Evolutionary conservation across 371 early-diverging fungal genomes (phyloP).

Genomic region (Apophysomyces trapeziformis): DNA sequence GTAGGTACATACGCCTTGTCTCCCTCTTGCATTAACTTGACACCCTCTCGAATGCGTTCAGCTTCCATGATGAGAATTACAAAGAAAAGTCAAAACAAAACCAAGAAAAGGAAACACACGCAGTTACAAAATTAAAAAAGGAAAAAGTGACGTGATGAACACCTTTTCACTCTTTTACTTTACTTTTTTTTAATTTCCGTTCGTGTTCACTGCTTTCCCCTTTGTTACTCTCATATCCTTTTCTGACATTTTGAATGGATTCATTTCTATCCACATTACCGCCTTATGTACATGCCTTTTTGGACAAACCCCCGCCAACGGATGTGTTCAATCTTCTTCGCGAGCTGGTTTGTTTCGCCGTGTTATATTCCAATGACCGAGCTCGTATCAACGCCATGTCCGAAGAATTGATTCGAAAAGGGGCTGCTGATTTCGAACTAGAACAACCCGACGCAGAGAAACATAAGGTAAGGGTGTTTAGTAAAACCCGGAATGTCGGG

Average conservation of each 20-base stretch:
- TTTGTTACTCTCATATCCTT: too few relatives aligned
- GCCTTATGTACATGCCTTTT: slow-evolving; percentile 50
- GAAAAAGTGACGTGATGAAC: slow-evolving; percentile 3
- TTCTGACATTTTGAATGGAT: slow-evolving; percentile 34
- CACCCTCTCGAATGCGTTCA: slow-evolving; percentile 61
- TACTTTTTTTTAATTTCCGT: background rate
- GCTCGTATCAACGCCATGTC: slow-evolving; percentile 31
- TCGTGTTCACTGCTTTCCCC: too few relatives aligned
- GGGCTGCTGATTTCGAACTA: slow-evolving; percentile 17
- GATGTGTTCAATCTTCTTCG: slow-evolving; percentile 48
- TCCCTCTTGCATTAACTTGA: slow-evolving; percentile 68
- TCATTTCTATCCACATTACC: slow-evolving; percentile 52
- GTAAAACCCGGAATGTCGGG: too few relatives aligned
- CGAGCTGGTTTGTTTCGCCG: slow-evolving; percentile 55
- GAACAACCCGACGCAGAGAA: background rate
- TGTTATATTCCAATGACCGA: slow-evolving; percentile 53
- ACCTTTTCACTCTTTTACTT: background rate
- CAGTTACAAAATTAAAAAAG: background rate
- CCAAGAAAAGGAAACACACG: background rate
- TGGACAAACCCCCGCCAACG: slow-evolving; percentile 47
- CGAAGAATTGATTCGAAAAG: slow-evolving; percentile 29
- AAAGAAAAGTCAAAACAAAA: too few relatives aligned
- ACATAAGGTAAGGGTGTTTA: too few relatives aligned
- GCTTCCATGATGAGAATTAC: slow-evolving; percentile 40
- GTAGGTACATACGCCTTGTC: slow-evolving; percentile 63